These are phyloP conservation scores for Yamadazyma laniorum DNA, from an alignment of 805 yeast species.

Conservation along the genomic window DNA sequence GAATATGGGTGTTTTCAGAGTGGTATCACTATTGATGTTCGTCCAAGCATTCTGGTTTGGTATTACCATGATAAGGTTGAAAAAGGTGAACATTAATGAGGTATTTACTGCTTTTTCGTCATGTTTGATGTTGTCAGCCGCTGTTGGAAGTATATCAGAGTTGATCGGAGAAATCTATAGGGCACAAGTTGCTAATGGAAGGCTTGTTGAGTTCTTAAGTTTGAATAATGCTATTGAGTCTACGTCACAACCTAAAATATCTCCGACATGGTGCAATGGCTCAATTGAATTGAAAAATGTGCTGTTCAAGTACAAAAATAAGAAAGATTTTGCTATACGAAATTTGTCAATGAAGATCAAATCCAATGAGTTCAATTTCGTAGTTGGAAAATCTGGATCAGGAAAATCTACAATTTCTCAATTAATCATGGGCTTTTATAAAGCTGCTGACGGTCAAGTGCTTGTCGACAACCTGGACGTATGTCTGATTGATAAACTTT, in stretches of 20 bases:
- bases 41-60: constrained; percentile 96
- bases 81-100: constrained; percentile 53
- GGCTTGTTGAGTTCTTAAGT: constrained; percentile 27
- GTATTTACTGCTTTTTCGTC: constrained; percentile 83
- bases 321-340: constrained; percentile 49
- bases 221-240: constrained; percentile 1
- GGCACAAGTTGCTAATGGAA: constrained; percentile 65
- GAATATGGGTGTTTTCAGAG: constrained; percentile 57
- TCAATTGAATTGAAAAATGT: constrained; percentile 55
- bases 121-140: constrained; percentile 68
- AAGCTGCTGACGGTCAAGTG: constrained; percentile 52
- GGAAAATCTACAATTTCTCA: constrained; percentile 85
- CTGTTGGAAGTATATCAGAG: constrained; percentile 53
- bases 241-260: constrained; percentile 1
- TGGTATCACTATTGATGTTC: constrained; percentile 68
- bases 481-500: constrained; percentile 38
- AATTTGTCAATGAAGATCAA: constrained; percentile 37
- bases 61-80: constrained; percentile 54
- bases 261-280: constrained; percentile 36
- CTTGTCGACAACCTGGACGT: constrained; percentile 54
- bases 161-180: constrained; percentile 64
- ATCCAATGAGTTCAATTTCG: constrained; percentile 50
- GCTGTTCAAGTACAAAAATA: constrained; percentile 60
- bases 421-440: constrained; percentile 61
- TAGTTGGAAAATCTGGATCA: constrained; percentile 88